phyloP scores from a whole-genome alignment of 371 early-diverging fungal species.

The Mortierella sp. region DNA sequence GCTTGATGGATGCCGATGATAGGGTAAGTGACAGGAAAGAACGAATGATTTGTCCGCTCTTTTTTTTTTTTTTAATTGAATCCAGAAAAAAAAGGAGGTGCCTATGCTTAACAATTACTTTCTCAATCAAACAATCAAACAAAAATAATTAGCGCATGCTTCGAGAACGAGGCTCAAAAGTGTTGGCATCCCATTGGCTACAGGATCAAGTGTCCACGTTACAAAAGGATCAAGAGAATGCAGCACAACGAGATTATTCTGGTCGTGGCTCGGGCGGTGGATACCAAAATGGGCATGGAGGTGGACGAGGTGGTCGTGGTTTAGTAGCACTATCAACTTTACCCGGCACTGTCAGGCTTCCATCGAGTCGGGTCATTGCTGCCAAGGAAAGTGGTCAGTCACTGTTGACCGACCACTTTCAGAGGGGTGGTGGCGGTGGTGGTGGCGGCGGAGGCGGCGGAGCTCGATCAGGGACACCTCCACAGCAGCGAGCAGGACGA shows the following conservation, averaged over 20 bases:
- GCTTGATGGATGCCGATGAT: slow-evolving; percentile 44
- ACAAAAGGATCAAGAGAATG: slow-evolving; percentile 34
- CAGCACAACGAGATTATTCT: slow-evolving; percentile 12
- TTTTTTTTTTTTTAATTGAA: not conserved
- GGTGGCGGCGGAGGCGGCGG: not conserved
- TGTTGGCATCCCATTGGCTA: slow-evolving; percentile 49
- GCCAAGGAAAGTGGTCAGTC: slow-evolving; percentile 25
- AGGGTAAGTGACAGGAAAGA: slow-evolving; percentile 19
- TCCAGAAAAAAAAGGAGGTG: not conserved
- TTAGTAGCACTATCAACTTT: slow-evolving; percentile 33
- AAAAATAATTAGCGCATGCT: slow-evolving; percentile 22
- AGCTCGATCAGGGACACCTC: not conserved
- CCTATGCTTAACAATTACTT: too few relatives aligned
- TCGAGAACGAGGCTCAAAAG: slow-evolving; percentile 36
- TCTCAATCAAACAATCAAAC: too few relatives aligned
- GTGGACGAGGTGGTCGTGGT: not conserved
- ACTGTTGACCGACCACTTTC: slow-evolving; percentile 37
- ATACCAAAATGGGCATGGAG: too few relatives aligned
- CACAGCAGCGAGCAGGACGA: slow-evolving; percentile 8
- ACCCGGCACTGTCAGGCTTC: slow-evolving; percentile 35
- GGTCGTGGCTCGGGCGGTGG: not conserved
- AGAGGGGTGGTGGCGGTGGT: slow-evolving; percentile 15
- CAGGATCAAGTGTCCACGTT: slow-evolving; percentile 49
- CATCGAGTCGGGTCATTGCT: slow-evolving; percentile 1
- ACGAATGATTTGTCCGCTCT: not conserved